phyloP scores from a whole-genome alignment of 768 basidiomycete species.

The Hygrophoropsis aurantiaca region DNA sequence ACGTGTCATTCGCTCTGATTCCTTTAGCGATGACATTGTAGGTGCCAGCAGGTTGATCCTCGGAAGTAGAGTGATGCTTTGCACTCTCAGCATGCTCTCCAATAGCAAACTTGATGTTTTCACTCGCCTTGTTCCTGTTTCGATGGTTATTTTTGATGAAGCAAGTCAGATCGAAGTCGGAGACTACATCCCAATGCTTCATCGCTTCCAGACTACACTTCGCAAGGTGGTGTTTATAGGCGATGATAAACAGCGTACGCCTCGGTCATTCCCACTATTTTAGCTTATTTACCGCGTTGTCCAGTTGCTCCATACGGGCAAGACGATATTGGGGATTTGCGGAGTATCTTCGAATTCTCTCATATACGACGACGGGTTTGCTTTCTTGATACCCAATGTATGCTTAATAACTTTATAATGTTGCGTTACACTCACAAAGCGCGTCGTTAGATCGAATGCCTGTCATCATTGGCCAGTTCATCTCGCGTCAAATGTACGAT shows the following conservation, averaged over 20 bases:
- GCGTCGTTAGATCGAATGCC: conserved; percentile 73
- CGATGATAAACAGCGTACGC: conserved; percentile 37
- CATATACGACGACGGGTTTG: conserved; percentile 50
- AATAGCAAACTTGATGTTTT: conserved; percentile 17
- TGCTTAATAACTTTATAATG: conserved; percentile 19
- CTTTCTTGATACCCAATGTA: conserved; percentile 76
- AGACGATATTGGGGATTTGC: conserved; percentile 61
- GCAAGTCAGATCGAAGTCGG: conserved; percentile 46
- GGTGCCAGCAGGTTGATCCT: conserved; percentile 23
- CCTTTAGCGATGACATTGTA: conserved; percentile 15
- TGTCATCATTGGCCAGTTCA: conserved; percentile 66
- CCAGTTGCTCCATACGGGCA: conserved; percentile 79
- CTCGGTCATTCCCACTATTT: neutral
- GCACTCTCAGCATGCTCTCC: conserved; percentile 49
- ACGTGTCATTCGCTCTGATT: conserved; percentile 38
- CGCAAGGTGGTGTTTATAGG: conserved; percentile 39
- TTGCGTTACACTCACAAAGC: neutral
- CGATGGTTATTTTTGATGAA: conserved; percentile 45
- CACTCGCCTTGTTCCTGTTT: conserved; percentile 30
- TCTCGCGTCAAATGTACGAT: conserved; percentile 66
- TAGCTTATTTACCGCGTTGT: conserved; percentile 1
- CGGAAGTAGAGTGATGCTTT: conserved; percentile 39
- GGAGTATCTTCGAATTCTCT: conserved; percentile 71
- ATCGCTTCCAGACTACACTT: conserved; percentile 23
- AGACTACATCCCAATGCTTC: conserved; percentile 37